Evolutionary conservation across 331 rosid genomes (phyloP).

Genomic region (Arachis monticola): DNA sequence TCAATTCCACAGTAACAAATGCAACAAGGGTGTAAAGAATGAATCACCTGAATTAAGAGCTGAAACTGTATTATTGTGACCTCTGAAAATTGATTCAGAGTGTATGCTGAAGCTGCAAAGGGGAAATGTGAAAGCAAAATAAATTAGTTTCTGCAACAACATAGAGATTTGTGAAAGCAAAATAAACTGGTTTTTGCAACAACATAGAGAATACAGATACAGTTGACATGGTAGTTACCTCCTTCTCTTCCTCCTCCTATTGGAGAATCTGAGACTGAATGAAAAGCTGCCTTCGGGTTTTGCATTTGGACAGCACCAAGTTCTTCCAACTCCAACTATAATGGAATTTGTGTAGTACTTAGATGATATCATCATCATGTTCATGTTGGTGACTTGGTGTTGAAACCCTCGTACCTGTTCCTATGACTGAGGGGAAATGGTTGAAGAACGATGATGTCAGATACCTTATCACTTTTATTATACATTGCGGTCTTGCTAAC

Average conservation of each 20-base stretch:
- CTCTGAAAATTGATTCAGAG: constrained; percentile 37
- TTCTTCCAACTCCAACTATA: constrained; percentile 30
- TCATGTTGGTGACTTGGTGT: constrained; percentile 15
- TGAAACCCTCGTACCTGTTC: background rate
- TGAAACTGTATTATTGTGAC: constrained; percentile 38
- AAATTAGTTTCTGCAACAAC: background rate
- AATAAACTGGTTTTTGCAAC: background rate
- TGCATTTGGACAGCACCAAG: constrained; percentile 29
- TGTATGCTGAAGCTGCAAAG: constrained; percentile 42
- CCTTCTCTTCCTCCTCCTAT: constrained; percentile 26
- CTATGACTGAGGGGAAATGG: background rate
- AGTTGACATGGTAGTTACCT: background rate
- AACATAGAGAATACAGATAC: constrained; percentile 6
- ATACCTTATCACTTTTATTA: background rate
- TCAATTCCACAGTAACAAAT: background rate
- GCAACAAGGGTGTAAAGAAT: no score
- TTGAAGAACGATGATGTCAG: background rate
- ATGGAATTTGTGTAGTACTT: constrained; percentile 23
- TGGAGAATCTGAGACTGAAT: background rate
- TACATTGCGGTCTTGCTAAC: background rate
- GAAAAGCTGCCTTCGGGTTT: constrained; percentile 10
- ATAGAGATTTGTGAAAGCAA: background rate
- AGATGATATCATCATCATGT: constrained; percentile 14
- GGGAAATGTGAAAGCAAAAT: background rate
- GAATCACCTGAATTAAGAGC: constrained; percentile 70